Evolutionary conservation across 2,329 filamentous ascomycete species (phyloP), one percentile per base, ranked within the genome.

Genomic region (Akanthomyces dipterigenus): DNA sequence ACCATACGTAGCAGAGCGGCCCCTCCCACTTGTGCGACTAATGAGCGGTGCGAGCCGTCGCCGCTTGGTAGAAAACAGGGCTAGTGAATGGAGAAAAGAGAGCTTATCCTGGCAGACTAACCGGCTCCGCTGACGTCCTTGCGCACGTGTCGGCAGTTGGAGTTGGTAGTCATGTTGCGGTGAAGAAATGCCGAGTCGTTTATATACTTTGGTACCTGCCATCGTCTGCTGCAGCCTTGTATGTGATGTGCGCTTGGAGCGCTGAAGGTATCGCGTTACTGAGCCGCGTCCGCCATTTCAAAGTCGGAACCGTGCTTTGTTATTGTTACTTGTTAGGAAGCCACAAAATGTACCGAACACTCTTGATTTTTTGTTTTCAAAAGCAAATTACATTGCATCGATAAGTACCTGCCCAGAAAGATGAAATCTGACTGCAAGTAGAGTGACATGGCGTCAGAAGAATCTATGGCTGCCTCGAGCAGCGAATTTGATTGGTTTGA

Each of bases 41-140:
- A 63, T 55, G 51, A 63, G 57, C 57, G 56, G 56, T 63, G 62
- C 56, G 62, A 63, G 56, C 56, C 62, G 61, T 55, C 24, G 55
- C 55, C 50, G 54, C 46, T 55, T 53, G 40, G 31, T 38, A n/a
- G 53, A 54, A 54, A 57, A 56, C 45, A 63, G 45, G 51, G 50
- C 53, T 62, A 62, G 60, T 48, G 40, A 51, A 43, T 55, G 61
- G 56, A 55, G 56, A 59, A 28, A 55, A 38, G 22, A 43, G 50
- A 55, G 58, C 50, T 53, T 53, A 61, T 61, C 42, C 50, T 55
- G 24, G 50, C 45, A 31, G 42, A 55, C 49, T 61, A 54, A 40
- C 50, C 26, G 50, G 31, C 58, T 61, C 58, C 49, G 58, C 58
- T 24, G 57, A 31, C 42, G 28, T 31, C 43, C n/a, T 55, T 40